Evolutionary conservation across 2,329 filamentous ascomycete species (phyloP).

Genomic region (Epichloe elymi): DNA sequence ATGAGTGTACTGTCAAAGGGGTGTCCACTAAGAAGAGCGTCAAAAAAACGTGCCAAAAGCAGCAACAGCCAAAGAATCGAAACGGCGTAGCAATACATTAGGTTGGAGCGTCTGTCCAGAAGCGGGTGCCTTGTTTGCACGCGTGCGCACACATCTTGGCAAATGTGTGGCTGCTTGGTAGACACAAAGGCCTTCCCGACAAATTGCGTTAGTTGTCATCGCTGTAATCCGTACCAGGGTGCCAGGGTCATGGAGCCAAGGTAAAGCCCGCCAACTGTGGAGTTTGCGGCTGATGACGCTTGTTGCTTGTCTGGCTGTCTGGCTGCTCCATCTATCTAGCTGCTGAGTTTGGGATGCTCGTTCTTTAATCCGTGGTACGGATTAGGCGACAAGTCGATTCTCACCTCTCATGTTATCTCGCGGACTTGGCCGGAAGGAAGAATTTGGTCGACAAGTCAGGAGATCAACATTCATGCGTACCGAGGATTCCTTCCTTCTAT

Average conservation of each 20-base stretch:
- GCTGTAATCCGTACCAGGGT: background rate
- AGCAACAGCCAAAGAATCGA: background rate
- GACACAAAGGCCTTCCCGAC: background rate
- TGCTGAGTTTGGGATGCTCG: background rate
- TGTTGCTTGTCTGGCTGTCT: background rate
- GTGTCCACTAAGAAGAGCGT: too few species aligned
- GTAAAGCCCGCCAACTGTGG: background rate
- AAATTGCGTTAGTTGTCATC: background rate
- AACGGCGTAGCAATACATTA: background rate
- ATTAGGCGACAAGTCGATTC: background rate
- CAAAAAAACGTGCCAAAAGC: background rate
- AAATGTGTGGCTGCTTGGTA: background rate
- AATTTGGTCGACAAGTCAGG: too few species aligned
- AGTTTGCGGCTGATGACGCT: background rate
- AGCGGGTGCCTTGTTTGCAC: background rate
- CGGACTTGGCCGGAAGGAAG: background rate
- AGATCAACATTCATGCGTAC: too few species aligned
- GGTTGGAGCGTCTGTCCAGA: too few species aligned
- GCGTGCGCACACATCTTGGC: background rate
- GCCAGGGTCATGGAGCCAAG: background rate
- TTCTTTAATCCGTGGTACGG: background rate
- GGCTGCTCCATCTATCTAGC: background rate
- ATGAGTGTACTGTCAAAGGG: background rate
- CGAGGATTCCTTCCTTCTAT: too few species aligned
- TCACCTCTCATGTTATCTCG: background rate